A percentile compares a stretch with the other conserved stretches of the same genome.
Conservation (phyloP, 148 eudicot genomes). For the Beta vulgaris region DNA sequence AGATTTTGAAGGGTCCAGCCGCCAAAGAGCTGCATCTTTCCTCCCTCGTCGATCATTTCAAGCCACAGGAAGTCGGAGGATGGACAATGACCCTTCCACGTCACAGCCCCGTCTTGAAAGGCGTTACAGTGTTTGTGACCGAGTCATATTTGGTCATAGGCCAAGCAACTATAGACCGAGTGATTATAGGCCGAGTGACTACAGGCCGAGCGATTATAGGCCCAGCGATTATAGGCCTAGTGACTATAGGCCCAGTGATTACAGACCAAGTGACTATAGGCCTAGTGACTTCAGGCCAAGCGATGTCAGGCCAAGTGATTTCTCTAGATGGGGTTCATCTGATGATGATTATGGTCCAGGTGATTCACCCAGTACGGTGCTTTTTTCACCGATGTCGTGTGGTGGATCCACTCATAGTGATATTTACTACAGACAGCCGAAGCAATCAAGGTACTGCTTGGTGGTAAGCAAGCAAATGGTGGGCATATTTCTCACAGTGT, state of each 20-base stretch:
- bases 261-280: slow-evolving; percentile 32
- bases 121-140: slow-evolving; percentile 88
- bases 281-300: slow-evolving; percentile 48
- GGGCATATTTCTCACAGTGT: slow-evolving; percentile 78
- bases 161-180: slow-evolving; percentile 54
- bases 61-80: slow-evolving; percentile 56
- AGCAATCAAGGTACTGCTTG: slow-evolving; percentile 64
- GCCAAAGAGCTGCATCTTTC: slow-evolving; percentile 55
- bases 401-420: slow-evolving; percentile 48
- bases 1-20: slow-evolving; percentile 79
- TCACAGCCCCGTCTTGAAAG: slow-evolving; percentile 81
- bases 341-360: slow-evolving; percentile 75
- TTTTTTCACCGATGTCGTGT: slow-evolving; percentile 59
- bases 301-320: slow-evolving; percentile 62
- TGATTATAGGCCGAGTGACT: slow-evolving; percentile 50
- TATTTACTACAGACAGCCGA: slow-evolving; percentile 41
- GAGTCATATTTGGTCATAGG: slow-evolving; percentile 73
- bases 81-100: slow-evolving; percentile 55
- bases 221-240: slow-evolving; percentile 38
- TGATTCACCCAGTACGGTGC: slow-evolving; percentile 79
- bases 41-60: slow-evolving; percentile 83
- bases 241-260: slow-evolving; percentile 55
- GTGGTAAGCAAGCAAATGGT: slow-evolving; percentile 97
- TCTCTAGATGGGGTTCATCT: slow-evolving; percentile 82
- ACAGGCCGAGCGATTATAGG: slow-evolving; percentile 62